These are phyloP conservation scores for Pyrenochaeta sp. DNA, from an alignment of 2,329 filamentous ascomycete genomes.

Conservation along the genomic window DNA sequence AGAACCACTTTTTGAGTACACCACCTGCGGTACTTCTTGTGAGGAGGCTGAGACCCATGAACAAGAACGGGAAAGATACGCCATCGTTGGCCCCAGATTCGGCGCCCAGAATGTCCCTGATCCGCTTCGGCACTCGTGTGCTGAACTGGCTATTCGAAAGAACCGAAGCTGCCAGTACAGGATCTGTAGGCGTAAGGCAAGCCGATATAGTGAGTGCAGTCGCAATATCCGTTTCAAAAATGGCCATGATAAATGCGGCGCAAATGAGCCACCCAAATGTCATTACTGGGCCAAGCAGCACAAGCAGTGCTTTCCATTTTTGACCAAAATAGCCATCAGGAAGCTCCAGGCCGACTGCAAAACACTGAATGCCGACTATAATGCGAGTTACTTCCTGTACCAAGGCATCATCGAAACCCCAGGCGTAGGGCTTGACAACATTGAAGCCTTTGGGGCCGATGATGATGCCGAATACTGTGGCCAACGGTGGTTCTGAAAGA, in stretches of 20 bases:
- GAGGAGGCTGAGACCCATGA: constrained; percentile 59
- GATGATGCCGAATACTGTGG: constrained; percentile 56
- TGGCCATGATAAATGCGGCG: constrained; percentile 55
- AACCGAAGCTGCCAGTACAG: constrained; percentile 63
- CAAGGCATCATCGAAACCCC: constrained; percentile 53
- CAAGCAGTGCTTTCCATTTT: constrained; percentile 61
- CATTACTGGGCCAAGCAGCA: constrained; percentile 64
- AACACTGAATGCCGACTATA: constrained; percentile 56
- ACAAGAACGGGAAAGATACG: constrained; percentile 65
- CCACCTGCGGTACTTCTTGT: constrained; percentile 48
- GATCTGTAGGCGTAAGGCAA: constrained; percentile 66
- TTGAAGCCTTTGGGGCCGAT: constrained; percentile 53
- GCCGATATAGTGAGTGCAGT: constrained; percentile 62
- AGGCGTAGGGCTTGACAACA: constrained; percentile 51
- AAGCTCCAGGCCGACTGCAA: constrained; percentile 49
- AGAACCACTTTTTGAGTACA: constrained; percentile 61
- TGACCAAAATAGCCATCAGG: constrained; percentile 58
- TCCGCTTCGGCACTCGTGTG: constrained; percentile 59
- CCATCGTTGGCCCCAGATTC: constrained; percentile 67
- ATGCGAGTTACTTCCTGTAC: constrained; percentile 55
- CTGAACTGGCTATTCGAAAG: constrained; percentile 64
- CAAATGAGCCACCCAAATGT: constrained; percentile 59
- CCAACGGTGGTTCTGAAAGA: constrained; percentile 59
- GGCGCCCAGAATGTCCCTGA: constrained; percentile 62
- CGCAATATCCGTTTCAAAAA: constrained; percentile 57